Percentiles rank a stretch among this genome's conserved stretches.
Evolutionary conservation across 768 basidiomycete species (phyloP).

Genomic region (Zangia roseola): DNA sequence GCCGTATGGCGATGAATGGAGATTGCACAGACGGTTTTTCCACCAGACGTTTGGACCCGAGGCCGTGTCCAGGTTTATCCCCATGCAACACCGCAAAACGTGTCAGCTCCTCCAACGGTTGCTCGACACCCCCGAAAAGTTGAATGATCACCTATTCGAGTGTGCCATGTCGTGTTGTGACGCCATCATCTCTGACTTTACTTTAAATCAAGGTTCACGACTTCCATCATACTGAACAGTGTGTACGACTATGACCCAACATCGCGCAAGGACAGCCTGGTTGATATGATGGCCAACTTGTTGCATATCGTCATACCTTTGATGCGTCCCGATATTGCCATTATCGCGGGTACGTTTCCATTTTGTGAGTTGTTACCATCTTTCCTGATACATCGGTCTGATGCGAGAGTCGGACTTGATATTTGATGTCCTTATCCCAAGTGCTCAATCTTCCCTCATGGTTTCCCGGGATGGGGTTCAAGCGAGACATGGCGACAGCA

Average conservation of each 20-base stretch:
- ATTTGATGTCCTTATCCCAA: not conserved
- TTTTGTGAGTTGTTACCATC: constrained; percentile 9
- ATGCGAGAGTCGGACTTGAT: too few relatives aligned
- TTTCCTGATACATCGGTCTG: too few relatives aligned
- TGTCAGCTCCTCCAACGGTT: constrained; percentile 32
- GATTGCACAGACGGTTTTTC: constrained; percentile 25
- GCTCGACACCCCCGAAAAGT: constrained; percentile 29
- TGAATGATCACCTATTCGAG: constrained; percentile 33
- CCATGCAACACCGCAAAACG: constrained; percentile 27
- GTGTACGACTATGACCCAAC: constrained; percentile 11
- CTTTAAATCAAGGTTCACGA: constrained; percentile 15
- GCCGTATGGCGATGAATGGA: constrained; percentile 30
- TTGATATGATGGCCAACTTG: not conserved
- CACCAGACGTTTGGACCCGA: constrained; percentile 18
- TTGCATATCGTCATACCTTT: not conserved
- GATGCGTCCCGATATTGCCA: constrained; percentile 8
- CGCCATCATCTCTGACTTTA: too few relatives aligned
- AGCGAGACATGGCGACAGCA: not conserved
- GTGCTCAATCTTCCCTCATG: constrained; percentile 15
- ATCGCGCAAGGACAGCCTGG: constrained; percentile 2
- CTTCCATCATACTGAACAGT: constrained; percentile 3
- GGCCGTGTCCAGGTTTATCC: constrained; percentile 21
- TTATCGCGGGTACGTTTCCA: constrained; percentile 2
- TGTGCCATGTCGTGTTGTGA: too few relatives aligned
- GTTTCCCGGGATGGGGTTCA: constrained; percentile 13